Evolutionary conservation across 2,329 filamentous ascomycete genomes (phyloP), one percentile per base, ranked within the genome.

Genomic region (Colletotrichum brevisporum): DNA sequence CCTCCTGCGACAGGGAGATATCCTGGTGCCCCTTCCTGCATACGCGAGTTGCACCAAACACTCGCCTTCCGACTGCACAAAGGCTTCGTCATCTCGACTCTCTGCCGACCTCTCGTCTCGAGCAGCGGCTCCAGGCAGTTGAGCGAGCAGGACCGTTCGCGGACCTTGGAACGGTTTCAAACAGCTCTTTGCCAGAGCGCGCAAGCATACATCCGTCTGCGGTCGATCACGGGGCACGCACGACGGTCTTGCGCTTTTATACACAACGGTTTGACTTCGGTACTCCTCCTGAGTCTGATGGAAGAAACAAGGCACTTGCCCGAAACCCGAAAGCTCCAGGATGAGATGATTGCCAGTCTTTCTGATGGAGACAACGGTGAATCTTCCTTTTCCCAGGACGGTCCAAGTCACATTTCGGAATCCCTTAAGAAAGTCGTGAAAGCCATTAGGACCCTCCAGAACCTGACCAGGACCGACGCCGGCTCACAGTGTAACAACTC

Each of bases 181-280:
- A 50, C 43, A 12, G 63, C 69, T 1, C 69, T 69, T 13, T 54
- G 48, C 21, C 56, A 55, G 13, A 71, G 69, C 24, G 60, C 59
- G 6, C 51, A 51, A 4, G 55, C 65, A 18, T 71, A 60, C 31
- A 41, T 71, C 6, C 69, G 69, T 36, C 50, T 71, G 24, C 52
- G 65, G 13, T 54, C 69, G 2, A 68, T 69, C 2, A 36, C 69
- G 2, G 56, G 50, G 13, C 69, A 69, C 21, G 69, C 69, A 0
- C 65, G 50, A 6, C 59, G 69, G 6, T 71, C 69, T 0, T 71
- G 69, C 65, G 65, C 69, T 8, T 69, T 71, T 18, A 60, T 65
- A 4, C 69, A 71, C 3, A 71, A 71, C 24, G 69, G 69, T 0
- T 45, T 71, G 12, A 65, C 69, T 6, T 71, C 65, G 1, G 61